Percentiles rank a stretch among this genome's conserved stretches.
These are phyloP conservation scores for Viridothelium virens DNA, from an alignment of 495 filamentous ascomycete species.

Conservation along the genomic window DNA sequence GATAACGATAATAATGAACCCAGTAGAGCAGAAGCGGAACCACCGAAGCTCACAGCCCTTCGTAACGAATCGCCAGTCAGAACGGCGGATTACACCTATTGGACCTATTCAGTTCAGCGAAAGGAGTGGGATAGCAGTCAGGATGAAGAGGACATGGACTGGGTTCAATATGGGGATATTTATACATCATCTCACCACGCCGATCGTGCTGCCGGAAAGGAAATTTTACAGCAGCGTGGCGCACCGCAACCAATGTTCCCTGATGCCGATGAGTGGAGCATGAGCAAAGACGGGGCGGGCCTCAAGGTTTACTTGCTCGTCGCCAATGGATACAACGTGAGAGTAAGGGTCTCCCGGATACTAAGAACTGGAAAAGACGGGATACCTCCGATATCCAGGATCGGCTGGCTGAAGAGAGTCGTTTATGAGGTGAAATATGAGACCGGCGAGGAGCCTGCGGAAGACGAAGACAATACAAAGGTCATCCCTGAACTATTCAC, in stretches of 20 bases:
- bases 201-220: background rate
- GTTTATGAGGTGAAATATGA: slow-evolving; percentile 6
- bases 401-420: background rate
- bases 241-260: slow-evolving; percentile 3
- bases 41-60: too few species aligned
- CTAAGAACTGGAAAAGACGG: background rate
- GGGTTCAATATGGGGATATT: background rate
- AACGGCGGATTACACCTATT: background rate
- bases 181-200: background rate
- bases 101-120: background rate
- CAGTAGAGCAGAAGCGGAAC: background rate
- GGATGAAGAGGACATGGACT: background rate
- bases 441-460: background rate
- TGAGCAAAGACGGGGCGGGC: background rate
- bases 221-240: background rate
- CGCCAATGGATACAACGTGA: background rate
- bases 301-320: background rate
- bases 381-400: background rate
- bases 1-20: background rate
- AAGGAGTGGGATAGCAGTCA: background rate
- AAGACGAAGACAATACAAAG: background rate
- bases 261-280: background rate
- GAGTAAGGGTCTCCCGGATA: background rate
- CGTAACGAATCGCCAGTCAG: slow-evolving; percentile 1
- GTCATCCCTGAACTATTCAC: background rate